Evolutionary conservation across 1,284 basidiomycete genomes (phyloP).

Genomic region (Rhodotorula sp.): DNA sequence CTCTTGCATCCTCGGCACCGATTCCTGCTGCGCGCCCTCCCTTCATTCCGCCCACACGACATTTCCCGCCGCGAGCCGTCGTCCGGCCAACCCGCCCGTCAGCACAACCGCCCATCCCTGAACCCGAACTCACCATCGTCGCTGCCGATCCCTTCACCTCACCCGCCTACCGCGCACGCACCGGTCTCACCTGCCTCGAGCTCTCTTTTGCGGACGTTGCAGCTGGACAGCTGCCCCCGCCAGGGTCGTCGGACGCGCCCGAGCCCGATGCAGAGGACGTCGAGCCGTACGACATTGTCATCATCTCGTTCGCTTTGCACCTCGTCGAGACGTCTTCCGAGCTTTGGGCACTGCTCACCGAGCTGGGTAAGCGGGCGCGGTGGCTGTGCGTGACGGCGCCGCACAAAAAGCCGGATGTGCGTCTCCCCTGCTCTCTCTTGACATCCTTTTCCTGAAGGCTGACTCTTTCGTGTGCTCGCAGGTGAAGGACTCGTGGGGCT

Average conservation of each 20-base stretch:
- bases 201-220: slow-evolving; percentile 62
- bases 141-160: slow-evolving; percentile 44
- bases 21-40: background rate
- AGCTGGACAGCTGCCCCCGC: slow-evolving; percentile 55
- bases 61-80: background rate
- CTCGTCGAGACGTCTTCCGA: slow-evolving; percentile 65
- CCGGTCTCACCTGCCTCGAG: slow-evolving; percentile 56
- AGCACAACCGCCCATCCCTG: background rate
- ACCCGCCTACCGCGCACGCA: slow-evolving; percentile 50
- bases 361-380: slow-evolving; percentile 62
- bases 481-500: slow-evolving; percentile 75
- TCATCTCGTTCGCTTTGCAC: slow-evolving; percentile 73
- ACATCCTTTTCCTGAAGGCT: background rate
- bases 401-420: slow-evolving; percentile 72
- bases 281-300: slow-evolving; percentile 61
- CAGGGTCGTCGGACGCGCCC: slow-evolving; percentile 12
- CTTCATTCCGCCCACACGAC: background rate
- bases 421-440: background rate
- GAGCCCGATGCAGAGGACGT: slow-evolving; percentile 9
- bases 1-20: background rate
- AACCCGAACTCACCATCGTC: slow-evolving; percentile 16
- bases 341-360: slow-evolving; percentile 65
- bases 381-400: slow-evolving; percentile 71
- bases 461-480: slow-evolving; percentile 42
- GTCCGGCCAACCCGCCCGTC: background rate